Evolutionary conservation across 2,329 filamentous ascomycete species (phyloP), one percentile per base, ranked within the genome.

Genomic region (Ciborinia camelliae): DNA sequence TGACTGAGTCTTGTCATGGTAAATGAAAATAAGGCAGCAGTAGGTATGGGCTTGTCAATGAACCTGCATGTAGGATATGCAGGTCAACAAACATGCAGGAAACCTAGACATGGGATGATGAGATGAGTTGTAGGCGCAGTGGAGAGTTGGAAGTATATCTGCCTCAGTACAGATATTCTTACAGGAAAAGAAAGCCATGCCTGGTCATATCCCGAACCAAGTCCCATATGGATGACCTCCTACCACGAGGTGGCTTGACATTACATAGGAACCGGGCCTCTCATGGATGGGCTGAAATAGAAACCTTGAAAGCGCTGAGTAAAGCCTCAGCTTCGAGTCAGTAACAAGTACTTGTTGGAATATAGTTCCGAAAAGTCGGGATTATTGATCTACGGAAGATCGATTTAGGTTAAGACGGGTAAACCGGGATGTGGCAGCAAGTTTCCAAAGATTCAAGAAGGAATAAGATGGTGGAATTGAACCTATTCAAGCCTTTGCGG

Each of bases 11-110:
- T 59, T 69, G 64, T 65, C 63, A 53, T 58, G 53, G 26, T 57
- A 67, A 50, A 53, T 45, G 43, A 59, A 54, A 55, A 69, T 68
- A 71, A 74, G 72, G 73, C 73, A 74, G 63, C 73, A 65, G 68
- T 67, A 63, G 30, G 45, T 45, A 52, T 62, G 35, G 57, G 37
- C 61, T 48, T 55, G 65, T 62, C 51, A 63, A 63, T 64, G 69
- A 63, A 59, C 62, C 62, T 63, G 62, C 62, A 68, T 66, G 54
- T 55, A 67, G 51, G 64, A 47, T 70, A 71, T 74, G 72, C 71
- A 73, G 68, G 71, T 71, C 63, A 68, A 68, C 53, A 58, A 58
- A 50, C 62, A 68, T 72, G 70, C 70, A 73, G 69, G 67, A 69
- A 41, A 64, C 57, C 59, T 60, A 64, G 64, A 65, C 66, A 64